phyloP scores from a whole-genome alignment of 768 basidiomycete species.

The Mycena amicta region DNA sequence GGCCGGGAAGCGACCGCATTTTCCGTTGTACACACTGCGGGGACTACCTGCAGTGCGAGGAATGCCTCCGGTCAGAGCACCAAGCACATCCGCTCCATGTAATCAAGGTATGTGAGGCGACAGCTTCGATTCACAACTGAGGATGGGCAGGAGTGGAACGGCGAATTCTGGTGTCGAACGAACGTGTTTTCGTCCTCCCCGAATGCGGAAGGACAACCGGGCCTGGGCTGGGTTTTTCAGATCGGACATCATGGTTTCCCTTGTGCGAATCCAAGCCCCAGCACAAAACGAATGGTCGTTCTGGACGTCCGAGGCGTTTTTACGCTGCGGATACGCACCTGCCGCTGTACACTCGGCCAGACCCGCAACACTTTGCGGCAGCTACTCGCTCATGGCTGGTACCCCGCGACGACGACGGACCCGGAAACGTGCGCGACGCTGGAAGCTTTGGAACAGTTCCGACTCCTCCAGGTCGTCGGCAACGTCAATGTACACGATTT shows the following conservation, averaged over 20 bases:
- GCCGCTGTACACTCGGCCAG: background rate
- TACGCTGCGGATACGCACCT: background rate
- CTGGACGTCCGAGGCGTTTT: background rate
- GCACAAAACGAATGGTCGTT: background rate
- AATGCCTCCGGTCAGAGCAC: background rate
- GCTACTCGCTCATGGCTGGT: conserved; percentile 4
- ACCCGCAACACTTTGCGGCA: background rate
- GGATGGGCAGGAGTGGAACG: conserved; percentile 2
- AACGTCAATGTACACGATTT: background rate
- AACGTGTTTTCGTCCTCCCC: background rate
- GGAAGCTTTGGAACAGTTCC: background rate
- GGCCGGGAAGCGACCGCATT: background rate
- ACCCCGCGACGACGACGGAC: conserved; percentile 2
- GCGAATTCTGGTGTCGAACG: background rate
- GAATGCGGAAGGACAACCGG: background rate
- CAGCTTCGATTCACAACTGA: background rate
- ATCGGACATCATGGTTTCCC: conserved; percentile 8
- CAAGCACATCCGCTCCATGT: background rate
- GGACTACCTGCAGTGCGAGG: background rate
- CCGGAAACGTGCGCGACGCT: background rate
- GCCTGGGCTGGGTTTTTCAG: conserved; percentile 4
- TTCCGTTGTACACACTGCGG: background rate
- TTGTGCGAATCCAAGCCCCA: background rate
- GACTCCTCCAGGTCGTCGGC: background rate
- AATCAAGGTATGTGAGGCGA: background rate